Percentiles rank a stretch among this genome's conserved stretches.
These are phyloP conservation scores for Voacanga thouarsii DNA, from an alignment of 257 asterid species.

Conservation along the genomic window DNA sequence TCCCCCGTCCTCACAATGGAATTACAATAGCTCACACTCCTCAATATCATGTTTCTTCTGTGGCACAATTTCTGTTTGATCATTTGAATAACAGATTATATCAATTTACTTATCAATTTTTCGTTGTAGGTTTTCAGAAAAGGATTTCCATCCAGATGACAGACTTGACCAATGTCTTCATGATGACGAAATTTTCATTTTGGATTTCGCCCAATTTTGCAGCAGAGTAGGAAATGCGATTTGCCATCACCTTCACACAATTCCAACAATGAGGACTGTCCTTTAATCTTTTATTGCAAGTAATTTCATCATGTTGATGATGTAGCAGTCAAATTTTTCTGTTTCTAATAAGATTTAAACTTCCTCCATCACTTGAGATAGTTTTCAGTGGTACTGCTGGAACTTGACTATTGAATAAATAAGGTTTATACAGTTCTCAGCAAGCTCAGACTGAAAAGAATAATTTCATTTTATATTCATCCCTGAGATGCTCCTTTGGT, in stretches of 20 bases:
- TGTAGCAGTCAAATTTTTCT: background rate
- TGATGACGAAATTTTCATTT: background rate
- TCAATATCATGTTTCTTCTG: background rate
- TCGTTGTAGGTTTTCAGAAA: slow-evolving; percentile 5
- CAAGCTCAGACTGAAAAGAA: background rate
- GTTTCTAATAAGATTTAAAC: background rate
- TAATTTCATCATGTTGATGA: slow-evolving; percentile 13
- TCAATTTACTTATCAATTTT: background rate
- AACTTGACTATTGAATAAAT: background rate
- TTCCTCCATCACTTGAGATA: background rate
- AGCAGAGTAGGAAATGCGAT: background rate
- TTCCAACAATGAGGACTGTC: background rate
- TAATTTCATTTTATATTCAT: background rate
- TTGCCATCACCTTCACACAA: background rate
- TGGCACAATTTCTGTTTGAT: background rate
- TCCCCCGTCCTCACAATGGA: background rate
- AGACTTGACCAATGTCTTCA: background rate
- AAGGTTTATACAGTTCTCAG: background rate
- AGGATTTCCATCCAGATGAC: background rate
- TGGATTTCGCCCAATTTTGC: background rate
- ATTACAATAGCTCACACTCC: background rate
- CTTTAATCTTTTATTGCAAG: background rate
- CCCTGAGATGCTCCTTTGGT: background rate
- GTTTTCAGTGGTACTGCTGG: background rate
- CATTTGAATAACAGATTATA: background rate